Evolutionary conservation across 2,329 filamentous ascomycete species (phyloP), one percentile per base, ranked within the genome.

Genomic region (Aschersonia sp.): DNA sequence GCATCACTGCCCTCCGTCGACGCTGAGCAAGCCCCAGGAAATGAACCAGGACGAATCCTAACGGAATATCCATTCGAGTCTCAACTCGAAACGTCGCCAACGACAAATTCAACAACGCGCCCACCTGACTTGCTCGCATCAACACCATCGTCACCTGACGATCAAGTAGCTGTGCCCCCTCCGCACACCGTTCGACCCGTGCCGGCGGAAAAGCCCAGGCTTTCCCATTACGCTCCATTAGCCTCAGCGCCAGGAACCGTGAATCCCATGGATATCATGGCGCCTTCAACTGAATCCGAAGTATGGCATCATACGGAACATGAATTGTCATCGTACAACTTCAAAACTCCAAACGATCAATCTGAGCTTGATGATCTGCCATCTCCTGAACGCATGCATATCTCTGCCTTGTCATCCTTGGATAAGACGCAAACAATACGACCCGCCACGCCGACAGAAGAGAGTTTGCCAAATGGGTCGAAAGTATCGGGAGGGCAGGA

Each of bases 221-320:
- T 53, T 6, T 58, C 58, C 30, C 55, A 62, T 45, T 59, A 58
- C 22, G 58, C 62, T 43, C 58, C 64, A 10, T 47, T 49, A 5
- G 53, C 63, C 44, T 61, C 69, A 37, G 62, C 66, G 2, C 66
- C 67, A 4, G 70, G 69, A 35, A 75, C 71, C 4, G 71, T 72
- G 8, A 75, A 74, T 41, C 72, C 72, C 0, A 73, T 73, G 67
- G 70, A 73, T 45, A 68, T 76, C 32, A 74, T 74, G 72, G 68
- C 66, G 5, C 59, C 66, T 4, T 62, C 60, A 12, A 66, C 64
- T 4, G 57, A 66, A 49, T 59, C 59, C 6, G 66, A 67, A 49
- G 48, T 62, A 31, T 65, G 60, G 58, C 58, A 67, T 45, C 55
- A 59, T 37, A 66, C 60, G 12, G 64, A 66, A 50, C 61, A 64